phyloP scores from a whole-genome alignment of 179 eudicot genomes.

The Beta lomatogona region DNA sequence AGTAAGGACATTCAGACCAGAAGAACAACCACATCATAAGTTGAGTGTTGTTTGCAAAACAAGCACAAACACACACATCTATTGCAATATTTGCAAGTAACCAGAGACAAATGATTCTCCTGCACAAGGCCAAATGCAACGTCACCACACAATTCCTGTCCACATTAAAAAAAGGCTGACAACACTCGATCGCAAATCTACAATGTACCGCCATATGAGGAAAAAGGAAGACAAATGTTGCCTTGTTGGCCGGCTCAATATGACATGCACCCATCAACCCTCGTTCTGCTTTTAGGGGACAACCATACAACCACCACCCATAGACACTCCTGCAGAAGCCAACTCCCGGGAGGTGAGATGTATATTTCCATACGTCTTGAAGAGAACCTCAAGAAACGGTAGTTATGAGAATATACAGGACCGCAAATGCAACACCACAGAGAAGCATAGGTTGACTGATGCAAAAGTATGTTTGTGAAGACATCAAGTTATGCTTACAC shows the following conservation, averaged over 20 bases:
- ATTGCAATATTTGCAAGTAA: background rate
- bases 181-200: conserved; percentile 6
- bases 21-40: background rate
- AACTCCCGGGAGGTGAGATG: conserved; percentile 23
- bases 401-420: background rate
- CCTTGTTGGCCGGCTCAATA: conserved; percentile 19
- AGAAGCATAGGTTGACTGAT: background rate
- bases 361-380: background rate
- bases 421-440: background rate
- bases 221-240: conserved; percentile 15
- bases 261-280: conserved; percentile 18
- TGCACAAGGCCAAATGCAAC: background rate
- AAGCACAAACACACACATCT: too few species aligned
- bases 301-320: conserved; percentile 25
- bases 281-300: conserved; percentile 23
- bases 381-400: conserved; percentile 9
- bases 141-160: background rate
- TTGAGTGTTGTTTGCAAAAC: background rate
- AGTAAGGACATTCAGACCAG: background rate
- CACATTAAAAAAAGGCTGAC: background rate
- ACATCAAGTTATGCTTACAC: background rate
- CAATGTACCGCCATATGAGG: conserved; percentile 3
- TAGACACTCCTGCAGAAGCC: conserved; percentile 31
- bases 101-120: background rate
- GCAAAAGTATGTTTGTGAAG: background rate